Evolutionary conservation across 2,329 filamentous ascomycete genomes (phyloP), one percentile per base, ranked within the genome.

Genomic region (Penicillium freii): DNA sequence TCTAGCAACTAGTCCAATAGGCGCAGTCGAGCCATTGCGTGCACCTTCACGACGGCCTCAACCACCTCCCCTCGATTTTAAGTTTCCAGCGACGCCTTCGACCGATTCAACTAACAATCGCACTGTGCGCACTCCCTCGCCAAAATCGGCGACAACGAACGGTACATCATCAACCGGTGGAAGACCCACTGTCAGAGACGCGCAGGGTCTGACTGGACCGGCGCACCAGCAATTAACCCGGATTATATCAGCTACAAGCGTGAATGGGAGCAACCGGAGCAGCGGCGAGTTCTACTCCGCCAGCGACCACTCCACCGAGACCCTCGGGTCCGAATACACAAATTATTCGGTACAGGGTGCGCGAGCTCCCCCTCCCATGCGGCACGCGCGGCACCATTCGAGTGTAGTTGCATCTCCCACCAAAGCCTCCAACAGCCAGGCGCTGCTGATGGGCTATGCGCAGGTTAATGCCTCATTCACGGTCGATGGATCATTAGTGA

Each of bases 381-480:
- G 73, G 29, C 75, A 77, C 62, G 66, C 61, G 44, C 74, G 81
- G 50, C 75, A 79, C 64, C 71, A 74, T 51, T 83, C 82, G 43
- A 77, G 73, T 56, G 63, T 78, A 44, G 59, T 73, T 19, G 61
- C 53, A 71, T 21, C 60, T 53, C 45, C 61, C 6, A 13, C 58
- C 13, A 67, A 60, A 29, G 31, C 58, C 8, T 52, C 60, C 19
- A 66, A 69, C 44, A 64, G 62, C 52, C 92, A 97, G 71, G 87
- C 88, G 1, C 78, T 99, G 53, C 95, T 99, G 86, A 99, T 99
- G 94, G 94, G 92, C 0, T 99, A 96, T 75, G 93, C 91, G 3
- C 94, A 99, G 67, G 85, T 97, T 2, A 90, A 91, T 73, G 94
- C 94, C 4, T 92, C 90, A 0, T 99, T 99, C 66, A 91, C 87